Evolutionary conservation across 768 basidiomycete species (phyloP).

Genomic region (Fibroporia radiculosa): DNA sequence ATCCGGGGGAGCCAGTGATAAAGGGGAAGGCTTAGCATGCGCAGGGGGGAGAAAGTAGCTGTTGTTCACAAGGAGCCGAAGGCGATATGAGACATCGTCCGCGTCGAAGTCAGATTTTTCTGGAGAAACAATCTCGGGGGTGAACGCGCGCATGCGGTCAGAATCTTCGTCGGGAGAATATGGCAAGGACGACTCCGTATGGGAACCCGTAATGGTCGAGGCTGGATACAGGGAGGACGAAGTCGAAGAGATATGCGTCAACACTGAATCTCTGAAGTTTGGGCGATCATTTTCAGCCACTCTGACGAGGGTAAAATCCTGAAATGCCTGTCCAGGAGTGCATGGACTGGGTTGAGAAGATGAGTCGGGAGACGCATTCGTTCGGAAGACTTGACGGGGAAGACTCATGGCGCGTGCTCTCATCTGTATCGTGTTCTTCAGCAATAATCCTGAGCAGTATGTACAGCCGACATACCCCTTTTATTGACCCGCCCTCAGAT

Average conservation of each 20-base stretch:
- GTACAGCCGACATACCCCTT: conserved; percentile 14
- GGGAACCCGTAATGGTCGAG: conserved; percentile 58
- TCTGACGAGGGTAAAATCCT: conserved; percentile 7
- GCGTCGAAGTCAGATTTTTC: conserved; percentile 31
- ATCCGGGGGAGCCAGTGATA: conserved; percentile 45
- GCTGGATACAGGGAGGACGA: conserved; percentile 75
- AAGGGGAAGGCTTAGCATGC: conserved; percentile 70
- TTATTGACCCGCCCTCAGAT: conserved; percentile 19
- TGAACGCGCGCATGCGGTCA: conserved; percentile 20
- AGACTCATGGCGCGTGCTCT: conserved; percentile 26
- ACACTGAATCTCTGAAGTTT: conserved; percentile 36
- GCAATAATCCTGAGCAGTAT: not conserved
- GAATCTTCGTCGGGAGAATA: conserved; percentile 42
- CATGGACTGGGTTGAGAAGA: conserved; percentile 22
- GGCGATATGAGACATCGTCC: conserved; percentile 81
- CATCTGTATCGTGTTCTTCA: conserved; percentile 19
- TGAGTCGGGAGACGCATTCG: conserved; percentile 19
- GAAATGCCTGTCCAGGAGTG: conserved; percentile 15
- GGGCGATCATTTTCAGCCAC: conserved; percentile 15
- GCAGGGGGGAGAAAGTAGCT: conserved; percentile 87
- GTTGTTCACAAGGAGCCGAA: conserved; percentile 78
- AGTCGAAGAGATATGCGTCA: conserved; percentile 58
- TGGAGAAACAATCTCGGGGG: conserved; percentile 16
- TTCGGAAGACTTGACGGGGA: conserved; percentile 26
- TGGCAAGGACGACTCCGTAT: conserved; percentile 60